Evolutionary conservation across 108 stramenopile species (phyloP).

Genomic region (Cyclotella sp.): DNA sequence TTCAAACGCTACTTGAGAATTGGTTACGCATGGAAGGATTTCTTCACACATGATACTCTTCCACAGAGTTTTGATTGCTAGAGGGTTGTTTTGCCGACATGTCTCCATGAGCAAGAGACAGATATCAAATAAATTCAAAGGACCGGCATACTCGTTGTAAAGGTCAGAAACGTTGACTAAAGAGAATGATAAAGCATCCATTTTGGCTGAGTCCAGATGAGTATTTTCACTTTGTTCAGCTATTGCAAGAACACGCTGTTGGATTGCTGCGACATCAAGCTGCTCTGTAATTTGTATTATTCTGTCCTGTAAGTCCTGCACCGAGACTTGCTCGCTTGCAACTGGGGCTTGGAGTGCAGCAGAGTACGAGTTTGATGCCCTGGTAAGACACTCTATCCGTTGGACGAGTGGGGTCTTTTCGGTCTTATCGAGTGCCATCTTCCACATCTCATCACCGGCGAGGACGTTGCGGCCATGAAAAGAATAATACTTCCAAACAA

Average conservation of each 20-base stretch:
- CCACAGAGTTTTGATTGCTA: constrained; percentile 69
- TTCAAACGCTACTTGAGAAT: constrained; percentile 42
- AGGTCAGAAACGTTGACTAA: constrained; percentile 71
- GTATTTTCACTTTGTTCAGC: constrained; percentile 57
- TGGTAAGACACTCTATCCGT: constrained; percentile 75
- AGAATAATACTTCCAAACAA: constrained; percentile 77
- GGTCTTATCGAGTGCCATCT: constrained; percentile 47
- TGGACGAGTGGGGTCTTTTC: constrained; percentile 56
- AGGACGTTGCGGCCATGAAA: constrained; percentile 67
- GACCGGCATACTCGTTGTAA: constrained; percentile 79
- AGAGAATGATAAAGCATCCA: constrained; percentile 51
- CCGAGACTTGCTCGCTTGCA: constrained; percentile 28
- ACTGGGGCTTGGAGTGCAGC: constrained; percentile 37
- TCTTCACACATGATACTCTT: constrained; percentile 78
- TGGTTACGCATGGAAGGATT: constrained; percentile 74
- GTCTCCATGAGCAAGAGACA: constrained; percentile 77
- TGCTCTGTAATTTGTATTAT: constrained; percentile 56
- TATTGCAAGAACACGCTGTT: constrained; percentile 66
- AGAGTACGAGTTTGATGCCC: constrained; percentile 64
- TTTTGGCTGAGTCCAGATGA: constrained; percentile 48
- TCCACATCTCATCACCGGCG: constrained; percentile 70
- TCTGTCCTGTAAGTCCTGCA: constrained; percentile 41
- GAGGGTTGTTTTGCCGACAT: constrained; percentile 60
- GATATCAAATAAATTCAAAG: constrained; percentile 71
- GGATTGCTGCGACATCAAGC: constrained; percentile 77